phyloP scores from a whole-genome alignment of 768 basidiomycete genomes.

The Polyporus arcularius region DNA sequence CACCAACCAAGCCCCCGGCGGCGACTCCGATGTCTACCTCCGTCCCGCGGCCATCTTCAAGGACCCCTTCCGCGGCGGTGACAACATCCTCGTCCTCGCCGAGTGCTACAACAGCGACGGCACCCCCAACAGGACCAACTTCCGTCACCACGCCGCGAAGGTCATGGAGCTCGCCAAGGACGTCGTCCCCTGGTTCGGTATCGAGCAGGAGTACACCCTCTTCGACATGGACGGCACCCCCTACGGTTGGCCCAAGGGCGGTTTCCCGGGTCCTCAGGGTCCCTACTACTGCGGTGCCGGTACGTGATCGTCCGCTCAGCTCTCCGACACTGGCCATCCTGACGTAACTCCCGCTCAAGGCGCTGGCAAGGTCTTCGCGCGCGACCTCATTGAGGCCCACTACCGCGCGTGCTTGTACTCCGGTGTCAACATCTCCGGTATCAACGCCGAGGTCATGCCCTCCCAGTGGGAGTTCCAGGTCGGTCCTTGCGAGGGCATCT shows the following conservation, averaged over 20 bases:
- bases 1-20: constrained; percentile 94
- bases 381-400: constrained; percentile 98
- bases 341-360: constrained; percentile 45
- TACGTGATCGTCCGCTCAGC: constrained; percentile 37
- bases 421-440: constrained; percentile 97
- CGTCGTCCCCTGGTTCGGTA: constrained; percentile 89
- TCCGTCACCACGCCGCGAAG: constrained; percentile 92
- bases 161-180: constrained; percentile 92
- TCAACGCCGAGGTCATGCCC: constrained; percentile 99
- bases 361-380: constrained; percentile 96
- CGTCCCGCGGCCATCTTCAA: constrained; percentile 97
- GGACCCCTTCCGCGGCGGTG: constrained; percentile 98
- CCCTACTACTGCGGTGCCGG: constrained; percentile 99
- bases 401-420: constrained; percentile 95
- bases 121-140: constrained; percentile 95
- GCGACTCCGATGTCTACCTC: constrained; percentile 97
- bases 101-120: constrained; percentile 99
- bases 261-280: constrained; percentile 99
- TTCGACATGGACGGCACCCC: constrained; percentile 91
- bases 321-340: background rate
- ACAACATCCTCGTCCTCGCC: constrained; percentile 96
- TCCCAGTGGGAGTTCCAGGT: constrained; percentile 99
- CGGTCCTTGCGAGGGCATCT: constrained; percentile 95
- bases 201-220: constrained; percentile 99
- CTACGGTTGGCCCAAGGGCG: constrained; percentile 97